These are phyloP conservation scores for Choiromyces venosus DNA, from an alignment of 495 filamentous ascomycete genomes.

Conservation along the genomic window DNA sequence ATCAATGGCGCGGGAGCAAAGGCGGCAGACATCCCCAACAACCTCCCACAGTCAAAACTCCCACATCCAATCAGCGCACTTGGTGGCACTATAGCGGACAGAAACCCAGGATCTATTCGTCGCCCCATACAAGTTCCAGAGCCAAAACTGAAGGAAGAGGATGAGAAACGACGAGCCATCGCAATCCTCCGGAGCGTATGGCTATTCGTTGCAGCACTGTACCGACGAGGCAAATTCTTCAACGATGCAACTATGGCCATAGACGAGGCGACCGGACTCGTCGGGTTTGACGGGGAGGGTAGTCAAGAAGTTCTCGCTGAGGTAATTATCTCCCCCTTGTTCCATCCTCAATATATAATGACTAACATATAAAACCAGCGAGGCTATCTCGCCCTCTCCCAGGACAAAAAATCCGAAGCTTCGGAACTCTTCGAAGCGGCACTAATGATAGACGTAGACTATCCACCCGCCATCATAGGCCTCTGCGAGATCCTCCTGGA, in stretches of 20 bases:
- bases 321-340: conserved; percentile 10
- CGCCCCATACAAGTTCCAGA: conserved; percentile 26
- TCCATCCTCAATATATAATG: not conserved
- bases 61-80: conserved; percentile 21
- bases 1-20: not conserved
- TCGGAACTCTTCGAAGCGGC: conserved; percentile 72
- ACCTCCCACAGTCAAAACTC: conserved; percentile 20
- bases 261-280: conserved; percentile 70
- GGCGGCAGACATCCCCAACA: conserved; percentile 21
- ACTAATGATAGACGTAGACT: conserved; percentile 64
- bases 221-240: conserved; percentile 70
- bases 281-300: conserved; percentile 38
- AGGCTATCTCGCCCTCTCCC: conserved; percentile 60
- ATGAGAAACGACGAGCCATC: conserved; percentile 28
- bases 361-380: conserved; percentile 46
- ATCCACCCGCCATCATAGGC: conserved; percentile 72
- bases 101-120: conserved; percentile 5
- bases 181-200: conserved; percentile 59
- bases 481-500: conserved; percentile 71
- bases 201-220: conserved; percentile 81
- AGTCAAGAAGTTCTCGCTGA: conserved; percentile 25
- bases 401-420: conserved; percentile 63
- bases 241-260: conserved; percentile 73
- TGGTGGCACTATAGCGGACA: conserved; percentile 11
- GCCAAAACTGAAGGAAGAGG: conserved; percentile 35